phyloP scores from a whole-genome alignment of 352 stramenopile species.

The Phytopythium aichiense region DNA sequence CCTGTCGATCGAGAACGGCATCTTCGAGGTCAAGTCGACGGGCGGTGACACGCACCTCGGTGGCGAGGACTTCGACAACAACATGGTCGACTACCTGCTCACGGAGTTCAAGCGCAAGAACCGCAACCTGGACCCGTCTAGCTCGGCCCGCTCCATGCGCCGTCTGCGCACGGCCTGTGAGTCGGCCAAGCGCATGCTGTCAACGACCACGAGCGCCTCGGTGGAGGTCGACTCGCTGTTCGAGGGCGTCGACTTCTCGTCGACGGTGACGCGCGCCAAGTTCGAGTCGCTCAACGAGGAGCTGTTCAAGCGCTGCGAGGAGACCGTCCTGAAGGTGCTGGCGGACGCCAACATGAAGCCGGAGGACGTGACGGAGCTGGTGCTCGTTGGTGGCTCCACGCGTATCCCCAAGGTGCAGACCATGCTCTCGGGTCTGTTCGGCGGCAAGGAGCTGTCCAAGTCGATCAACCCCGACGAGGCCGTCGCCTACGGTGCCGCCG shows the following conservation, averaged over 20 bases:
- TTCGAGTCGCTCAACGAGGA: conserved; percentile 90
- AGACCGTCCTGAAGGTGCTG: conserved; percentile 72
- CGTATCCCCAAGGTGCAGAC: conserved; percentile 65
- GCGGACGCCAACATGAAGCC: conserved; percentile 67
- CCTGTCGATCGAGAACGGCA: conserved; percentile 95
- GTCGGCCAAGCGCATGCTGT: conserved; percentile 97
- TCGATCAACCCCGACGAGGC: conserved; percentile 80
- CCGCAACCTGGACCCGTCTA: conserved; percentile 84
- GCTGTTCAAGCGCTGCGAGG: conserved; percentile 80
- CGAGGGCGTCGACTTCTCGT: conserved; percentile 94
- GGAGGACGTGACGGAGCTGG: conserved; percentile 53
- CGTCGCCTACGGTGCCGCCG: conserved; percentile 70
- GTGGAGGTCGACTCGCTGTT: conserved; percentile 96
- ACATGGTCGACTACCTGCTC: conserved; percentile 93
- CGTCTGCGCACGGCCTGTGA: conserved; percentile 96
- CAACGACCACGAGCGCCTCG: conserved; percentile 87
- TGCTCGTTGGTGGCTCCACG: conserved; percentile 54
- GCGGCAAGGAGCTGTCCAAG: conserved; percentile 62
- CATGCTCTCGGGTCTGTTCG: conserved; percentile 50
- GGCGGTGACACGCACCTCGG: conserved; percentile 94
- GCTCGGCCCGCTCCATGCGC: conserved; percentile 90
- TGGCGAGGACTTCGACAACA: conserved; percentile 95
- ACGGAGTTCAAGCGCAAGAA: conserved; percentile 95
- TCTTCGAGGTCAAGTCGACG: conserved; percentile 97
- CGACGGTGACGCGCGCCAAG: conserved; percentile 89